Conservation (phyloP, 495 filamentous ascomycete genomes). For the Penicillium steckii region DNA sequence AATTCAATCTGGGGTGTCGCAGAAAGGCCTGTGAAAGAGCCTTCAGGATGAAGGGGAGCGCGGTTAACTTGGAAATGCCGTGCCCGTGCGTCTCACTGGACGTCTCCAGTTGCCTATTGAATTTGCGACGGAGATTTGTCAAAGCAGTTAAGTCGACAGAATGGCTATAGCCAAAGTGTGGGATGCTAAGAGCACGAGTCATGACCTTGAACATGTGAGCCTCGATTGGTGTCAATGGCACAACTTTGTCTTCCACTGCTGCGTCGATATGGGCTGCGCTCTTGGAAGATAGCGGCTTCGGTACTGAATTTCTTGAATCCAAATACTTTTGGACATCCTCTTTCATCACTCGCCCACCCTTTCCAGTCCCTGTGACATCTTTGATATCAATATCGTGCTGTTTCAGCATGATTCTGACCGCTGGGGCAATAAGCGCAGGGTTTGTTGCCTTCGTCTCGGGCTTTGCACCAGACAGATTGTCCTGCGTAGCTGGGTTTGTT, state of each 20-base stretch:
- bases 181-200: not conserved
- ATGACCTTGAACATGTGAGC: not conserved
- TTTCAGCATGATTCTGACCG: not conserved
- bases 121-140: not conserved
- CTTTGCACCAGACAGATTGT: not conserved
- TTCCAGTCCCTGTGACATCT: not conserved
- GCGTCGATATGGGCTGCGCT: not conserved
- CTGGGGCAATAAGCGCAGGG: not conserved
- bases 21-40: not conserved
- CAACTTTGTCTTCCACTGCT: not conserved
- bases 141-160: not conserved
- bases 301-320: not conserved
- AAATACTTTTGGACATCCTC: not conserved
- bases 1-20: not conserved
- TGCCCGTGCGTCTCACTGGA: not conserved
- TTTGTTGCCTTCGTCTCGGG: not conserved
- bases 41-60: not conserved
- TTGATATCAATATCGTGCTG: not conserved
- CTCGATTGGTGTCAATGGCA: not conserved
- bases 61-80: not conserved
- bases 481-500: not conserved
- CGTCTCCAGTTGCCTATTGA: not conserved
- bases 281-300: not conserved
- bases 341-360: not conserved
- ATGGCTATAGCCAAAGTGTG: not conserved